A percentile compares a stretch with the other conserved stretches of the same genome.
phyloP scores from a whole-genome alignment of 805 yeast genomes.

The Metschnikowia borealis region DNA sequence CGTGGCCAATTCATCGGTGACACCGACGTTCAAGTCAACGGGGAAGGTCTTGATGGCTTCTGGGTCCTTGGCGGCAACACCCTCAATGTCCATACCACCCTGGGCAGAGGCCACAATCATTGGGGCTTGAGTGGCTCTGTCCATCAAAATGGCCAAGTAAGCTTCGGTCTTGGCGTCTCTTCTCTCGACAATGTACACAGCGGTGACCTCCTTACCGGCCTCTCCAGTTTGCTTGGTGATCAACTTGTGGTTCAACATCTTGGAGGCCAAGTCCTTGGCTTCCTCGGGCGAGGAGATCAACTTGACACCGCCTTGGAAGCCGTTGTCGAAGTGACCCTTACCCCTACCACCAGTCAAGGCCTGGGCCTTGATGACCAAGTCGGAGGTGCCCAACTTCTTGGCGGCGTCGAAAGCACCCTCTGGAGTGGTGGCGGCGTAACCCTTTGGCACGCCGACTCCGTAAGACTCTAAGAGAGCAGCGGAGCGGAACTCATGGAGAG shows the following conservation, averaged over 20 bases:
- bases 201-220: conserved; percentile 94
- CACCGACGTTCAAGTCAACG: conserved; percentile 73
- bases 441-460: conserved; percentile 88
- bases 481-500: conserved; percentile 94
- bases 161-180: conserved; percentile 93
- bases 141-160: conserved; percentile 90
- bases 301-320: conserved; percentile 95
- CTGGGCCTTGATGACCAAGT: conserved; percentile 95
- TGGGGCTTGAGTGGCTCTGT: conserved; percentile 86
- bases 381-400: conserved; percentile 66
- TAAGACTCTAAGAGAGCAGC: conserved; percentile 79
- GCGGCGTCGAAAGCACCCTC: conserved; percentile 86
- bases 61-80: conserved; percentile 91
- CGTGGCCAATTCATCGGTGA: conserved; percentile 70
- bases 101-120: conserved; percentile 93
- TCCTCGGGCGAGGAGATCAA: conserved; percentile 80
- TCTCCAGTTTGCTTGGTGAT: conserved; percentile 98
- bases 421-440: conserved; percentile 86
- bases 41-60: conserved; percentile 86
- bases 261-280: conserved; percentile 77
- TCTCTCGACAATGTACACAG: conserved; percentile 93
- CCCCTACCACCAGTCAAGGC: conserved; percentile 99
- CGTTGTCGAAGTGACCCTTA: conserved; percentile 95
- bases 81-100: conserved; percentile 99
- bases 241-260: conserved; percentile 89